These are phyloP conservation scores for Daedalea quercina DNA, from an alignment of 768 basidiomycete genomes.

Conservation along the genomic window DNA sequence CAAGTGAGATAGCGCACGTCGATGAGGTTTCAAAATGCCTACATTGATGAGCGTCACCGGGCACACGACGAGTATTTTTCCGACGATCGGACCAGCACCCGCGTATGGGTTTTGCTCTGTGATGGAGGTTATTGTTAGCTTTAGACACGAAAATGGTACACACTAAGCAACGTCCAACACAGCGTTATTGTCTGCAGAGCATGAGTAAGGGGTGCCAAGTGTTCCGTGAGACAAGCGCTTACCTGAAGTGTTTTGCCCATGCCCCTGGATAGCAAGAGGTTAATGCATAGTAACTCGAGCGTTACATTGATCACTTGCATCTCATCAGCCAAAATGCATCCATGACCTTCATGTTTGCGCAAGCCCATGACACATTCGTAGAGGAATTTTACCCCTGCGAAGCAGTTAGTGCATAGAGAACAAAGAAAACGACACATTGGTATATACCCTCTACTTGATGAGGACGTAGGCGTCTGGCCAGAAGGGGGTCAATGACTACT, in stretches of 20 bases:
- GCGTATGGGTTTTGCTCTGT: conserved; percentile 82
- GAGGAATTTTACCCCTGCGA: conserved; percentile 73
- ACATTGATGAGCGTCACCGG: conserved; percentile 88
- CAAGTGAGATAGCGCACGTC: not conserved
- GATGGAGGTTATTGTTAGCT: not conserved
- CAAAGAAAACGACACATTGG: conserved; percentile 4
- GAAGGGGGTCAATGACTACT: conserved; percentile 88
- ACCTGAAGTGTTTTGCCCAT: conserved; percentile 94
- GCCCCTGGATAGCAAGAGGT: conserved; percentile 51
- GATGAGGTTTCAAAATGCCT: conserved; percentile 15
- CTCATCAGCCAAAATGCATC: conserved; percentile 95
- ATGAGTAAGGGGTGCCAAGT: not conserved
- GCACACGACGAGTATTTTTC: conserved; percentile 89
- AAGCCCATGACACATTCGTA: conserved; percentile 97
- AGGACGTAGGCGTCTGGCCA: conserved; percentile 68
- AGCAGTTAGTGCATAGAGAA: not conserved
- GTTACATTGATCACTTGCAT: conserved; percentile 44
- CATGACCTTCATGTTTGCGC: conserved; percentile 83
- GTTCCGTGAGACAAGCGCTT: not conserved
- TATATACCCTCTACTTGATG: conserved; percentile 82
- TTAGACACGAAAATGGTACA: conserved; percentile 19
- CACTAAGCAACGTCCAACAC: conserved; percentile 88
- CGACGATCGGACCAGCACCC: conserved; percentile 45
- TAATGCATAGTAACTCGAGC: not conserved
- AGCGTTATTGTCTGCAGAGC: conserved; percentile 73